These are phyloP conservation scores for Suhomyces chickasaworum DNA, from an alignment of 1,139 yeast species.

Conservation along the genomic window DNA sequence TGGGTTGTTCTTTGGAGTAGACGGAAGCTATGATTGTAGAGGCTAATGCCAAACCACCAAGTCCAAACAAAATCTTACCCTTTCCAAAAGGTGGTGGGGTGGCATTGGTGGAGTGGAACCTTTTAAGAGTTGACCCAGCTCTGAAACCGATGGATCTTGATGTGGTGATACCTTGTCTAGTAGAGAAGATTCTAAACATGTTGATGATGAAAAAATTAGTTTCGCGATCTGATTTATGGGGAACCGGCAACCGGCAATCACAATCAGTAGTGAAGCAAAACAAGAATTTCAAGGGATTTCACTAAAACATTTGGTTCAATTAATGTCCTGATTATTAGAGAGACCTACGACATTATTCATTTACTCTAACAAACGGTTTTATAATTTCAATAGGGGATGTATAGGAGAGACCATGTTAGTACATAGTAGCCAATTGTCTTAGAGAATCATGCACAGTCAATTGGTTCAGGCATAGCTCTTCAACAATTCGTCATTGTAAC, in stretches of 20 bases:
- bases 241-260: not conserved
- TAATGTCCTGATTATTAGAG: not conserved
- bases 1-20: conserved; percentile 48
- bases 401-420: no score
- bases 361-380: no score
- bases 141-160: conserved; percentile 2
- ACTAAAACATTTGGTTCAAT: no score
- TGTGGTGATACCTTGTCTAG: conserved; percentile 4
- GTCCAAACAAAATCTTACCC: conserved; percentile 31
- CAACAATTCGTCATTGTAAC: conserved; percentile 53
- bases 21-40: conserved; percentile 49
- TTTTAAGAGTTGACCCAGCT: conserved; percentile 7
- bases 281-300: no score
- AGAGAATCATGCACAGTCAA: not conserved
- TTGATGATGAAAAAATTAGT: conserved; percentile 4
- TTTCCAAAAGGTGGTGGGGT: conserved; percentile 21
- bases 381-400: no score
- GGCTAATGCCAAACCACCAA: conserved; percentile 47
- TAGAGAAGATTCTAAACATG: conserved; percentile 6
- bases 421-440: no score
- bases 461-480: conserved; percentile 18
- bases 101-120: conserved; percentile 24
- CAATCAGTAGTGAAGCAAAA: no score
- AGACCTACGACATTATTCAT: not conserved
- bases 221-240: conserved; percentile 1